These are phyloP conservation scores for Backusella liffmaniae DNA, from an alignment of 192 early-diverging fungal genomes.

Conservation along the genomic window DNA sequence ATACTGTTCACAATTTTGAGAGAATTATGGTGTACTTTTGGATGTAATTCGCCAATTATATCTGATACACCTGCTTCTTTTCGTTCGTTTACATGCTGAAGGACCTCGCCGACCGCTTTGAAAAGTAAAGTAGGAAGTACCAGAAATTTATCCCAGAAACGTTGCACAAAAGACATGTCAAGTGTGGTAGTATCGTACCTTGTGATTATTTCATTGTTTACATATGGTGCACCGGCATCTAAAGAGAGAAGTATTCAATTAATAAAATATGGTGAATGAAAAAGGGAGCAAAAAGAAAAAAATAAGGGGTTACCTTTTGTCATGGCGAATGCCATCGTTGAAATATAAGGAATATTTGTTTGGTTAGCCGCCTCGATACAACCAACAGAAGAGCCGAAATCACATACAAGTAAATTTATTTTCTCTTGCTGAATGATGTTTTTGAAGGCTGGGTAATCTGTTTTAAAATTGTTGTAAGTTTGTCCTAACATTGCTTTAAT, in stretches of 20 bases:
- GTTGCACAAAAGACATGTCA: background rate
- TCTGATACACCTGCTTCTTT: background rate
- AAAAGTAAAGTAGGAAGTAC: background rate
- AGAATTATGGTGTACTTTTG: background rate
- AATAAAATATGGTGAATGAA: background rate
- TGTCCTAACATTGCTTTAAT: background rate
- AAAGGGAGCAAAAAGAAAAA: background rate
- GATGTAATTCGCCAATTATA: background rate
- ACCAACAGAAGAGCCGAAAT: background rate
- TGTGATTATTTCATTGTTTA: background rate
- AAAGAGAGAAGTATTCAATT: background rate
- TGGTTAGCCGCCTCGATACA: constrained; percentile 1
- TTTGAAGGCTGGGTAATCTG: background rate
- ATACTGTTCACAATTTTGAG: constrained; percentile 30
- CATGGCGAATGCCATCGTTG: background rate
- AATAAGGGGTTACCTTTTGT: constrained; percentile 10
- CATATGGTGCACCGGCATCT: constrained; percentile 4
- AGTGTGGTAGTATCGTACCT: background rate
- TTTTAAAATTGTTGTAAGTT: background rate
- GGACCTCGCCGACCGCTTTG: background rate
- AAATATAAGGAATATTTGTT: background rate
- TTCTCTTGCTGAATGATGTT: background rate
- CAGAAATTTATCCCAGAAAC: background rate
- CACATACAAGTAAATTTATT: background rate
- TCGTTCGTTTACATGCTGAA: background rate